Percentiles rank a stretch among this genome's conserved stretches.
These are phyloP conservation scores for Cinnamomum micranthum DNA, from an alignment of 164 flowering plant genomes.

Conservation along the genomic window DNA sequence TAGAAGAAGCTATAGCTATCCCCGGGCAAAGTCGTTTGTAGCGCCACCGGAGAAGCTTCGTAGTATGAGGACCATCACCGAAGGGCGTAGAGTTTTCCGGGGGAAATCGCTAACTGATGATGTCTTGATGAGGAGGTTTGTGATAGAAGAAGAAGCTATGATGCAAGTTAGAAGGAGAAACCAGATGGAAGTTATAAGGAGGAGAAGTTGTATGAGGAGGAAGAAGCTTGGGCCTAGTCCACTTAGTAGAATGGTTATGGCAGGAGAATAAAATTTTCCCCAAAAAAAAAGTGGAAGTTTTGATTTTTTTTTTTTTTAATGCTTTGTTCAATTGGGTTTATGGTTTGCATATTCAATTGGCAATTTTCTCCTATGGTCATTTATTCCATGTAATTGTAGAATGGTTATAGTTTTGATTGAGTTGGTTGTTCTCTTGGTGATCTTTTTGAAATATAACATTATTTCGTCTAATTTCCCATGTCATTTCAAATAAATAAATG, in stretches of 20 bases:
- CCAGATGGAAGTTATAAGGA: slow-evolving; percentile 81
- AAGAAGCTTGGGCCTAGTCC: slow-evolving; percentile 85
- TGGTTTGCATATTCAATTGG: neutral
- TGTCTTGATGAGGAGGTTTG: slow-evolving; percentile 85
- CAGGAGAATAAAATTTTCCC: slow-evolving; percentile 15
- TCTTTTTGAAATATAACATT: neutral
- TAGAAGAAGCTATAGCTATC: slow-evolving; percentile 73
- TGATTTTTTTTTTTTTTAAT: neutral
- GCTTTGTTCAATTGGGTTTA: slow-evolving; percentile 5
- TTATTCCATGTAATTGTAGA: neutral
- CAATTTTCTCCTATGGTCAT: neutral
- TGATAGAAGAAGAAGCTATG: slow-evolving; percentile 88
- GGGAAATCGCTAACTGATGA: slow-evolving; percentile 88
- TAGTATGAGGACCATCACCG: slow-evolving; percentile 36
- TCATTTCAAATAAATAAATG: too few relatives aligned
- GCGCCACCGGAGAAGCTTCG: slow-evolving; percentile 22
- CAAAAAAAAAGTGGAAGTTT: neutral
- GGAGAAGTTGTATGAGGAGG: slow-evolving; percentile 48
- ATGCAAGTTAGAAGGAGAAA: slow-evolving; percentile 68
- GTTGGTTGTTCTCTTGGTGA: neutral
- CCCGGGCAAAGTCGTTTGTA: slow-evolving; percentile 39
- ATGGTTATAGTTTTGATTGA: neutral
- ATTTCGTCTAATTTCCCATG: too few relatives aligned
- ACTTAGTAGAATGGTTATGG: slow-evolving; percentile 67
- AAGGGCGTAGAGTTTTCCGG: slow-evolving; percentile 58